Base-by-base conservation (phyloP, 441 rosid species). In the Corymbia calophylla region DNA sequence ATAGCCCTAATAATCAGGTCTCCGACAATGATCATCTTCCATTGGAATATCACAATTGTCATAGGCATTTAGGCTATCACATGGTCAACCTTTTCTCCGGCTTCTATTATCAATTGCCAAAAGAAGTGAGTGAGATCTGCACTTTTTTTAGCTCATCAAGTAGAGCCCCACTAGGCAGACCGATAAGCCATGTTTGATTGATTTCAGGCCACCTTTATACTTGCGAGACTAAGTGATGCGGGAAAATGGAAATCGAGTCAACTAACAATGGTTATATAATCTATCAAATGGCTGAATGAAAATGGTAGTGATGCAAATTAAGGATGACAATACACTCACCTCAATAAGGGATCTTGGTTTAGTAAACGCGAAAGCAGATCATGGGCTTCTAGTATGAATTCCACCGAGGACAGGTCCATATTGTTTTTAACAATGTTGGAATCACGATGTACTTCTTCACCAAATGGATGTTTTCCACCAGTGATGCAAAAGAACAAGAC, bases 261-360 rank as follows among this genome's bases (percentile, higher is more conserved):
- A 47, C 27, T 9, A 1, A 19, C 53, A 49, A 48, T 13, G 32
- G 70, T 14, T 29, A 0, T 29, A 62, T 29, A 62, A 29, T 60
- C 62, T 23, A 56, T 23, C 0, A 56, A 23, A 1, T 9, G 13
- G 62, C 0, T 0, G 12, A 56, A 21, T 56, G 3, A 0, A 56
- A 56, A 56, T 4, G 62, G 62, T 0, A 56, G 29, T 56, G 62
- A 56, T 56, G 29, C 60, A 56, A 56, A 56, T 9, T 56, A 56
- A 56, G 1, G 5, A 56, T 56, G 60, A 1, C 12, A 23, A 56
- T 0, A 56, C 2, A 56, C 12, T 56, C 29, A 56, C 62, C 62
- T 56, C 13, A 1, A 23, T 0, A 23, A 0, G 0, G 29, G 3
- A 23, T 56, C 6, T 23, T 2, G 62, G 62, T 2, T 0, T 56